Evolutionary conservation across 148 eudicot species (phyloP).

Genomic region (Euryodendron excelsum): DNA sequence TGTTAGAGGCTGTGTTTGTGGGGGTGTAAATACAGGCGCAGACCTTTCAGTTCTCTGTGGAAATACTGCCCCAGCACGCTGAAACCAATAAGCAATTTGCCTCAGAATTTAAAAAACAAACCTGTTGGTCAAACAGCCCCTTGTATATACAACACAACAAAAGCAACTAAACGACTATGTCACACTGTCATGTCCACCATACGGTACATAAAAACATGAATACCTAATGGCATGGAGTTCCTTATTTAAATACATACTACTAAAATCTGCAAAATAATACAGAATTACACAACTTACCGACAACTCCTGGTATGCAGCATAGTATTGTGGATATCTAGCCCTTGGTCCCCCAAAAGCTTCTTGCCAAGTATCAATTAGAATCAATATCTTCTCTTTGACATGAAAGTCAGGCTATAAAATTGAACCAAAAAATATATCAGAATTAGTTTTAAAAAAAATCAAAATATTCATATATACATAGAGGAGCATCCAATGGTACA

Average conservation of each 20-base stretch:
- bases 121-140: neutral
- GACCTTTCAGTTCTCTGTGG: conserved; percentile 75
- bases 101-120: neutral
- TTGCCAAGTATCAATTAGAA: conserved; percentile 97
- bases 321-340: conserved; percentile 91
- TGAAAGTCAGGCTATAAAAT: conserved; percentile 71
- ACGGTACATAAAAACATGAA: neutral
- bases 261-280: neutral
- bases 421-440: neutral
- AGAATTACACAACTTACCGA: conserved; percentile 46
- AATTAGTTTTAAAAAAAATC: neutral
- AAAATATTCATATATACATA: neutral
- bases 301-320: conserved; percentile 91
- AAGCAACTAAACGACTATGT: neutral
- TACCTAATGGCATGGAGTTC: neutral
- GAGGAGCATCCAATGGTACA: neutral
- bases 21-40: conserved; percentile 93
- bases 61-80: conserved; percentile 93
- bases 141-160: neutral
- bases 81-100: conserved; percentile 25
- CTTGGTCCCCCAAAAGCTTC: conserved; percentile 97
- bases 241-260: neutral
- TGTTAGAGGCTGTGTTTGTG: conserved; percentile 84
- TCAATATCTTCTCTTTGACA: conserved; percentile 92
- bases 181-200: neutral